Base-by-base conservation (phyloP, 192 early-diverging fungal genomes). In the Cladochytrium replicatum region DNA sequence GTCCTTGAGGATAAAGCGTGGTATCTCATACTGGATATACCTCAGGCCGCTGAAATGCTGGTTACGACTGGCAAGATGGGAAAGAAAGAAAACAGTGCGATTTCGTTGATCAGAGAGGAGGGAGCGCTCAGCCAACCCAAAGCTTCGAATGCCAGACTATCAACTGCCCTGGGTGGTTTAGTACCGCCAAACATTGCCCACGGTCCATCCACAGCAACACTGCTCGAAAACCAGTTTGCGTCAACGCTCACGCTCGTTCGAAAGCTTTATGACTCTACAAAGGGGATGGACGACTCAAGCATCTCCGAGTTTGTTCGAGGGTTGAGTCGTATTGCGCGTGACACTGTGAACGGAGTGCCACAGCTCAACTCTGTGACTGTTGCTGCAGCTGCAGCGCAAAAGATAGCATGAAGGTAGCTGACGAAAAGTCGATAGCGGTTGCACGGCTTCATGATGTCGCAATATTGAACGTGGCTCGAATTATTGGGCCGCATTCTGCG, bases 21-120 rank as follows among this genome's bases (percentile, higher is more conserved):
- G 95, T 89, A 84, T 54, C 63, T 83, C 26, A 76, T 95, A 1
- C 57, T 95, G 29, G 86, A 90, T 48, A 91, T 89, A 2, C 65
- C 93, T 52, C 91, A 93, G 57, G 77, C 84, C 19, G 84, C 86
- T 1, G 91, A 95, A 39, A 80, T 82, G 57, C 60, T 89, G 15
- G 44, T 94, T 38, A 71, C 75, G 8, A 62, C 65, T 2, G 70
- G 72, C 29, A 69, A 68, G 50, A 51, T 52, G 24, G 76, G 65
- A 17, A 40, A 34, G 22, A n/a, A n/a, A n/a, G n/a, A n/a, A n/a
- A n/a, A n/a, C n/a, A n/a, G n/a, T n/a, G n/a, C n/a, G n/a, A n/a
- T n/a, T n/a, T n/a, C n/a, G n/a, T n/a, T n/a, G n/a, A n/a, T n/a
- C n/a, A n/a, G n/a, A n/a, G n/a, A n/a, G n/a, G n/a, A n/a, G n/a